These are phyloP conservation scores for Trichoderma koningiopsis DNA, from an alignment of 2,329 filamentous ascomycete genomes.

Conservation along the genomic window DNA sequence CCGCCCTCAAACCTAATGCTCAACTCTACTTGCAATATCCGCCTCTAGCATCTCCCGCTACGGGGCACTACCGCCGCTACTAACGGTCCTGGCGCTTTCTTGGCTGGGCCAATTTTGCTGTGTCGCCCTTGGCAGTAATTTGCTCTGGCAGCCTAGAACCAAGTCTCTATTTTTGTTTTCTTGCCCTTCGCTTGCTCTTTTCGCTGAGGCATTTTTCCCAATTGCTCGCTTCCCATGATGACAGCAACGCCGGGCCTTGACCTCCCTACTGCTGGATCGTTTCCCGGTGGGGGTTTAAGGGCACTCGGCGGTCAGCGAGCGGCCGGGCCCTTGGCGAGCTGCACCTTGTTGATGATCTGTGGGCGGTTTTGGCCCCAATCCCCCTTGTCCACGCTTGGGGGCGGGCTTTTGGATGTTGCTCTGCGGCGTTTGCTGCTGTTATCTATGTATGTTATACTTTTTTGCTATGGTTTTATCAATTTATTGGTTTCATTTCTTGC, in stretches of 20 bases:
- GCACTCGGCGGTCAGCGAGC: conserved; percentile 13
- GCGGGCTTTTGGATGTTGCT: not conserved
- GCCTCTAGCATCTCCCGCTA: conserved; percentile 19
- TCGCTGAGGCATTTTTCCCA: conserved; percentile 19
- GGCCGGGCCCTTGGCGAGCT: conserved; percentile 7
- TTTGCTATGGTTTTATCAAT: too few species aligned
- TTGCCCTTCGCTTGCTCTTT: not conserved
- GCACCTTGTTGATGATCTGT: conserved; percentile 20
- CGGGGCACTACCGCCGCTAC: conserved; percentile 8
- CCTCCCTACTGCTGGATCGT: not conserved
- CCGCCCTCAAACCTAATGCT: conserved; percentile 15
- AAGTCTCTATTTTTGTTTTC: not conserved
- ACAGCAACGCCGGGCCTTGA: conserved; percentile 10
- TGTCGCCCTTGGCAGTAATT: not conserved
- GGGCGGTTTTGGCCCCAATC: conserved; percentile 6
- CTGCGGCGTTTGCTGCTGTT: not conserved
- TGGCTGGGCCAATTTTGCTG: not conserved
- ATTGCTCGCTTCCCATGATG: conserved; percentile 10
- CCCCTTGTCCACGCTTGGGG: conserved; percentile 2
- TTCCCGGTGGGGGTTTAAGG: not conserved
- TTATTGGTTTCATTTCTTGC: not conserved
- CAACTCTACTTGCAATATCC: conserved; percentile 25
- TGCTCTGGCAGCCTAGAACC: conserved; percentile 9
- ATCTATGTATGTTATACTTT: not conserved
- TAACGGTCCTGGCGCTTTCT: conserved; percentile 7